Evolutionary conservation across 2,329 filamentous ascomycete genomes (phyloP).

Genomic region (Fusarium tjaetaba): DNA sequence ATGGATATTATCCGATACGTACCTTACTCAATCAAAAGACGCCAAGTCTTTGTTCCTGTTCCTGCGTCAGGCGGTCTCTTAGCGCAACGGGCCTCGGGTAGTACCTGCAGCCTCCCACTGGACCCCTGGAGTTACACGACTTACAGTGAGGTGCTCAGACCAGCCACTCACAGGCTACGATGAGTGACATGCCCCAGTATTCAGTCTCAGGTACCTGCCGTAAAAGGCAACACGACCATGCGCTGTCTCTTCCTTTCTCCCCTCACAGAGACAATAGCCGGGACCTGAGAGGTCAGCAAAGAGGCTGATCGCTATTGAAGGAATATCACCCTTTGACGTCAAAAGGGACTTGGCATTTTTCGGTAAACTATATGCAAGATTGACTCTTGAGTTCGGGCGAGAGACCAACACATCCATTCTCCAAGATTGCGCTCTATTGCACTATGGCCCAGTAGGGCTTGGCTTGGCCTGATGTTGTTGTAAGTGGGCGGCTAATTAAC

Average conservation of each 20-base stretch:
- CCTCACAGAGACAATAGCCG: background rate
- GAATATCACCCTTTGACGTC: slow-evolving; percentile 13
- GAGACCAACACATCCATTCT: background rate
- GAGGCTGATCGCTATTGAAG: background rate
- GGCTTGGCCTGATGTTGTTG: slow-evolving; percentile 1
- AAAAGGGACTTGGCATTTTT: slow-evolving; percentile 1
- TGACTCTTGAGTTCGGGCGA: background rate
- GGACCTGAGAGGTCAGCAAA: background rate
- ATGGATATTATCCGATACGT: background rate
- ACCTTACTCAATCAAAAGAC: background rate
- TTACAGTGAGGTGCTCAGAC: background rate
- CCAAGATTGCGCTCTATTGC: slow-evolving; percentile 25
- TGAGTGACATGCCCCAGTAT: slow-evolving; percentile 16
- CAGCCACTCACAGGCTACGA: slow-evolving; percentile 12
- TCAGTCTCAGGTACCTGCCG: slow-evolving; percentile 20
- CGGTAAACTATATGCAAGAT: background rate
- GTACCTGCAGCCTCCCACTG: slow-evolving; percentile 20
- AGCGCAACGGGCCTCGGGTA: slow-evolving; percentile 35
- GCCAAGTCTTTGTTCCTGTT: slow-evolving; percentile 35
- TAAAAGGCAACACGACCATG: slow-evolving; percentile 16
- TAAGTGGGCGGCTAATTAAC: slow-evolving; percentile 26
- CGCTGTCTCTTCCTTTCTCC: background rate
- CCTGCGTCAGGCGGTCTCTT: slow-evolving; percentile 38
- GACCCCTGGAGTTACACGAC: slow-evolving; percentile 15
- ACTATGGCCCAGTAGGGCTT: slow-evolving; percentile 8